Percentiles rank a stretch among this genome's conserved stretches.
Evolutionary conservation across 2,329 filamentous ascomycete species (phyloP).

Genomic region (Pyrenochaeta sp.): DNA sequence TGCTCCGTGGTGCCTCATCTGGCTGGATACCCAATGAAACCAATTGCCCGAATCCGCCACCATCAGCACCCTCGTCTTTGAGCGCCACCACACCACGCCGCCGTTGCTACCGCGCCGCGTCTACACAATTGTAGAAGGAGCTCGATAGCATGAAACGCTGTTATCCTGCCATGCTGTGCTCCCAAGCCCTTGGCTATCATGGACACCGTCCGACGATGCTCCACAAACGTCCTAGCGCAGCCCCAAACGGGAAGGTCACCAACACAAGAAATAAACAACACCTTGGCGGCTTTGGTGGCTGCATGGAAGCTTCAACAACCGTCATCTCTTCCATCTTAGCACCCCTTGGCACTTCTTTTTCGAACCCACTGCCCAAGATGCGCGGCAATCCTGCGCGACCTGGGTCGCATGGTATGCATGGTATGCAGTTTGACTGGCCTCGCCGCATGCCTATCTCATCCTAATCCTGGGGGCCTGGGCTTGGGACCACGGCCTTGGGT

Average conservation of each 20-base stretch:
- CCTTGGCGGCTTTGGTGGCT: conserved; percentile 15
- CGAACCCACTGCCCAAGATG: conserved; percentile 20
- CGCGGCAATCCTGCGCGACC: conserved; percentile 12
- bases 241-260: background rate
- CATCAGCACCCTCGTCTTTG: background rate
- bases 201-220: background rate
- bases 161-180: conserved; percentile 15
- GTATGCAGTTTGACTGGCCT: conserved; percentile 18
- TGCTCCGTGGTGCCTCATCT: background rate
- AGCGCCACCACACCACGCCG: conserved; percentile 7
- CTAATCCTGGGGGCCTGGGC: conserved; percentile 19
- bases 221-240: background rate
- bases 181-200: conserved; percentile 31
- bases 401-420: conserved; percentile 13
- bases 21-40: background rate
- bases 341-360: conserved; percentile 30
- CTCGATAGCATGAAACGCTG: conserved; percentile 18
- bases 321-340: conserved; percentile 32
- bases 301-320: conserved; percentile 20
- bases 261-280: conserved; percentile 1
- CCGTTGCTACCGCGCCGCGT: conserved; percentile 6
- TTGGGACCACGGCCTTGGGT: conserved; percentile 29
- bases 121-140: conserved; percentile 17
- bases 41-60: background rate
- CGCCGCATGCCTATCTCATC: conserved; percentile 31